phyloP scores from a whole-genome alignment of 2,329 filamentous ascomycete genomes.

The Trematosphaeria pertusa region DNA sequence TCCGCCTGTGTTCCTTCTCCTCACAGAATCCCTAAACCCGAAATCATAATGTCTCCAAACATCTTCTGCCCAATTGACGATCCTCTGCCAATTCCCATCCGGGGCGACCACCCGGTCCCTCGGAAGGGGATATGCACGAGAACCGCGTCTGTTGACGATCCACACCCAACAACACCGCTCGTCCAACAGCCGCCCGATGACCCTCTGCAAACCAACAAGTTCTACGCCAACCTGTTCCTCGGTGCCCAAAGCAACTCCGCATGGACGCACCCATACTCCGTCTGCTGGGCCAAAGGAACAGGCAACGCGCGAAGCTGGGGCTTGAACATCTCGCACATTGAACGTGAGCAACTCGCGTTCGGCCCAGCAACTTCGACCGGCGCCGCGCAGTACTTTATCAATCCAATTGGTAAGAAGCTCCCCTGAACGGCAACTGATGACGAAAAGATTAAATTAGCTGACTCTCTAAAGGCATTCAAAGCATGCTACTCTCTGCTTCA shows the following conservation, averaged over 20 bases:
- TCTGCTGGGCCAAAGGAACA: constrained; percentile 42
- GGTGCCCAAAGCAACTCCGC: constrained; percentile 66
- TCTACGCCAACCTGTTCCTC: constrained; percentile 73
- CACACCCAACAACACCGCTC: neutral
- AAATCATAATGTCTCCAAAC: neutral
- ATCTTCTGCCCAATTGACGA: neutral
- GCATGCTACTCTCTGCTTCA: constrained; percentile 69
- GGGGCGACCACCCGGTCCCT: neutral
- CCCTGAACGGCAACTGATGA: neutral
- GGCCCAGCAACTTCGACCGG: constrained; percentile 4
- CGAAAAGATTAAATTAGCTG: neutral
- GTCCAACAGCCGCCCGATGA: constrained; percentile 7
- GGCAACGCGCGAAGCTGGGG: constrained; percentile 68
- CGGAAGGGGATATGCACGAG: neutral
- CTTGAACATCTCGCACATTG: constrained; percentile 74
- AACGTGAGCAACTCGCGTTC: constrained; percentile 69
- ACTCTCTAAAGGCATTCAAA: neutral
- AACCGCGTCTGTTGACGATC: neutral
- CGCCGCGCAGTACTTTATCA: constrained; percentile 71
- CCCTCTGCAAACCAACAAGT: constrained; percentile 72
- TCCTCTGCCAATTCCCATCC: neutral
- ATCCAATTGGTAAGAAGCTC: constrained; percentile 70
- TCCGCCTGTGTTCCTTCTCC: neutral
- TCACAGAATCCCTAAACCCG: neutral
- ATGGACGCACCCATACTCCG: constrained; percentile 68